Evolutionary conservation across 257 asterid genomes (phyloP), one percentile per base, ranked within the genome.

Genomic region (Verbena officinalis): DNA sequence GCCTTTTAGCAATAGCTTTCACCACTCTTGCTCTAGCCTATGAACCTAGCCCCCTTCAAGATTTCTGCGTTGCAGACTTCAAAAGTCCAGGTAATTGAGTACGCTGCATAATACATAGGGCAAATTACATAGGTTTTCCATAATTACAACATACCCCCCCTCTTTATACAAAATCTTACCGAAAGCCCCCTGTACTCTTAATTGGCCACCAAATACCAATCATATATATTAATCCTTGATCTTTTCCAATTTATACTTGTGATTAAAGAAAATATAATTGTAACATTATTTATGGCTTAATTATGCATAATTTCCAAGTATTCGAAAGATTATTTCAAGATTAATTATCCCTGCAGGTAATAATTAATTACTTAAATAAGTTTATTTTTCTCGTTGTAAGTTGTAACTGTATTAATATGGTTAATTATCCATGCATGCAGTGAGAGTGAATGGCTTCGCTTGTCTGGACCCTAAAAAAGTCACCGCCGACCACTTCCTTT

Each of bases 21-120:
- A 53, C 50, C 22, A 40, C 27, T 31, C 50, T 75, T 17, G 80
- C 43, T 59, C 19, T 63, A 42, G 86, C 78, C 17, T 49, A 72
- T 45, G 83, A 80, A 56, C 73, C 86, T 1, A 77, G 83, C 65
- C 83, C 81, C 42, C 81, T 80, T 51, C 83, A 80, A 74, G 86
- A 80, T 60, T 80, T 80, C 63, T 80, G 83, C 39, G 86, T 77
- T 0, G 86, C 83, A 12, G 86, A 80, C 63, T 72, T 80, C 77
- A 33, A 68, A 4, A 68, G 51, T 66, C 57, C 77, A 71, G 86
- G 84, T 79, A 5, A 63, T 66, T 40, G 22, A 30, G 4, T 4
- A 9, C 17, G 2, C n/a, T n/a, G n/a, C n/a, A n/a, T n/a, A n/a
- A n/a, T n/a, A n/a, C n/a, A n/a, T n/a, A n/a, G n/a, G n/a, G n/a